Base-by-base conservation (phyloP, 139 green algal species). In the Chlorella sp. region DNA sequence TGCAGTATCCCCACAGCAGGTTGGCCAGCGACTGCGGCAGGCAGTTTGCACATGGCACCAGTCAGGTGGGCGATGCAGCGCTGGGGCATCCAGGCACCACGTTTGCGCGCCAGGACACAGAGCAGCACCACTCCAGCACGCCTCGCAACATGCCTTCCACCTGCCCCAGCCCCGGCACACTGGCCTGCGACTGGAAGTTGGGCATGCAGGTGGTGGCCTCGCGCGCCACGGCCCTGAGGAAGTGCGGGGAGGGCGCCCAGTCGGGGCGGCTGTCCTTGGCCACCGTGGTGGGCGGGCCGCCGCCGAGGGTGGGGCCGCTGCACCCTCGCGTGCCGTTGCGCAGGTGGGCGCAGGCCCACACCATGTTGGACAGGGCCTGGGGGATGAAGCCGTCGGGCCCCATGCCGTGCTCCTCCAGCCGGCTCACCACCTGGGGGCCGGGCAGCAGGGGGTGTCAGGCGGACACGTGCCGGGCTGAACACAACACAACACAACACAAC, bases 301-400 rank as follows among this genome's bases (percentile, higher is more conserved):
- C 76, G 38, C 38, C 76, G 32, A 30, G 19, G 56, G 8, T 26
- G 40, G 41, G 58, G 7, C 38, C 77, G 30, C 73, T 46, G 77
- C 77, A 83, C 28, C 77, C 77, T 40, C 77, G 77, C 32, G 77
- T 83, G 77, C 77, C 77, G 60, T 83, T 83, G 77, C 83, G 69
- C 46, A 91, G 84, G 34, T 74, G 80, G 11, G 88, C 90, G 58
- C 77, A 89, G 24, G 80, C 84, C 90, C 90, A 93, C 24, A 88
- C 76, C 40, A 87, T 85, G 84, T 91, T 92, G 77, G 83, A 89
- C 64, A 93, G 82, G 54, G 72, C 87, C 67, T 92, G 90, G 6
- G 90, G 84, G 46, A 87, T 83, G 65, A 85, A 90, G 38, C 72
- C 40, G 51, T 87, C 51, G 5, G 82, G 76, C 26, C 58, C 40